A percentile compares a stretch with the other conserved stretches of the same genome.
Evolutionary conservation across 2,329 filamentous ascomycete genomes (phyloP).

Genomic region (Epichloe sp.): DNA sequence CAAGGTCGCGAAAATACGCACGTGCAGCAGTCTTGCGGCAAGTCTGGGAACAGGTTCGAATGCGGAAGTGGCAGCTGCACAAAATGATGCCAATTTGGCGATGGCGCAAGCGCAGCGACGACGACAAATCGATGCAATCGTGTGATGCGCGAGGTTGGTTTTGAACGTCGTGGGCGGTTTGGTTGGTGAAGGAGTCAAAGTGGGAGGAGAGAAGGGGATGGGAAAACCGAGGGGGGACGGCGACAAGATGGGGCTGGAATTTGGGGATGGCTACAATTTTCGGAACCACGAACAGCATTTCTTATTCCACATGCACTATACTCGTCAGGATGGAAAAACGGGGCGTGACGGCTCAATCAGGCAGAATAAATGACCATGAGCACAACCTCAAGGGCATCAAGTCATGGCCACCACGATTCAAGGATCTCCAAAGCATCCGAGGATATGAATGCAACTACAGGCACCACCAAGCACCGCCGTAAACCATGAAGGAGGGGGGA

Average conservation of each 20-base stretch:
- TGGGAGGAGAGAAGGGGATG: slow-evolving; percentile 12
- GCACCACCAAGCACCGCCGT: not conserved
- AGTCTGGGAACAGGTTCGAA: slow-evolving; percentile 14
- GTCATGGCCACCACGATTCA: slow-evolving; percentile 5
- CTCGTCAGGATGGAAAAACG: slow-evolving; percentile 9
- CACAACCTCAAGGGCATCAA: slow-evolving; percentile 4
- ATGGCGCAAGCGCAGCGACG: slow-evolving; percentile 21
- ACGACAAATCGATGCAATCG: slow-evolving; percentile 28
- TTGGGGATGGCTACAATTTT: slow-evolving; percentile 16
- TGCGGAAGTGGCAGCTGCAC: slow-evolving; percentile 18
- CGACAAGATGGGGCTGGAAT: slow-evolving; percentile 9
- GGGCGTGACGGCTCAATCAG: slow-evolving; percentile 9
- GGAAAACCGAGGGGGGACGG: slow-evolving; percentile 10
- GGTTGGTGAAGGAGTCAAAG: slow-evolving; percentile 18
- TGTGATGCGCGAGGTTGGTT: slow-evolving; percentile 12
- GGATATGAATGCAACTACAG: not conserved
- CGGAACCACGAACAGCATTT: slow-evolving; percentile 8
- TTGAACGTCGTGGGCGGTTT: slow-evolving; percentile 23
- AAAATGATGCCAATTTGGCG: slow-evolving; percentile 23
- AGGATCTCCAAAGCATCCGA: not conserved
- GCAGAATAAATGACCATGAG: slow-evolving; percentile 5
- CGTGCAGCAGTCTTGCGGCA: slow-evolving; percentile 10
- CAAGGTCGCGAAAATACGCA: slow-evolving; percentile 9
- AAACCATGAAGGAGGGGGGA: not conserved
- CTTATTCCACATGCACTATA: slow-evolving; percentile 8